Base-by-base conservation (phyloP, 1,139 yeast species). In the Hansenula lynferdii region DNA sequence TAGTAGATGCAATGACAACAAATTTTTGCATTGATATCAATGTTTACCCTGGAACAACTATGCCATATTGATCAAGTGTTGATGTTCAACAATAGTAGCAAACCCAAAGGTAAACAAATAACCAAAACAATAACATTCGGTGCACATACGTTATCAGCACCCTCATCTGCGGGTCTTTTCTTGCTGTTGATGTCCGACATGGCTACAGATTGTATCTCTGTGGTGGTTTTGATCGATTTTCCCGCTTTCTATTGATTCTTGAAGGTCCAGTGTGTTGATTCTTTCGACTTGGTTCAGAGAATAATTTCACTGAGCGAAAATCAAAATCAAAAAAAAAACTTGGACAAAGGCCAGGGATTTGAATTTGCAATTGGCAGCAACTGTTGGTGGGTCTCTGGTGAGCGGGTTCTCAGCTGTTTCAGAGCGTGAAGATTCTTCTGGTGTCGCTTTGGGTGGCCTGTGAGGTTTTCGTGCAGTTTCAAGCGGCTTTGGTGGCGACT, bases 131-230 rank as follows among this genome's bases (percentile, higher is more conserved):
- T 10, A 27, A 28, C 3, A 8, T 4, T 5, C 23, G 4, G 7
- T 10, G 6, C 6, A 44, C 48, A 39, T 29, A 45, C 47, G 20
- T 43, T 42, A 14, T 40, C 49, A 20, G 30, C 34, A 9, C 40
- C 31, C 21, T 28, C 41, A 21, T 45, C 47, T 25, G 42, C 37
- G 6, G 42, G 17, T 36, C 49, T 38, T 36, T 45, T 45, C 39
- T 42, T 42, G 20, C 42, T 39, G 21, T 24, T 24, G 26, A 21
- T 32, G 19, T 37, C 43, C 21, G 44, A 39, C 47, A 43, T 45
- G 8, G 28, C 24, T n/a, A n/a, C n/a, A n/a, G 12, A 16, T 16
- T 31, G 34, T 5, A 23, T 21, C 10, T 14, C 5, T 9, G 25
- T 8, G 8, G 11, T 9, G 12, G 8, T 5, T 22, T 6, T 22